Evolutionary conservation across 1,139 yeast genomes (phyloP), one percentile per base, ranked within the genome.

Genomic region (Debaryomyces singareniensis): DNA sequence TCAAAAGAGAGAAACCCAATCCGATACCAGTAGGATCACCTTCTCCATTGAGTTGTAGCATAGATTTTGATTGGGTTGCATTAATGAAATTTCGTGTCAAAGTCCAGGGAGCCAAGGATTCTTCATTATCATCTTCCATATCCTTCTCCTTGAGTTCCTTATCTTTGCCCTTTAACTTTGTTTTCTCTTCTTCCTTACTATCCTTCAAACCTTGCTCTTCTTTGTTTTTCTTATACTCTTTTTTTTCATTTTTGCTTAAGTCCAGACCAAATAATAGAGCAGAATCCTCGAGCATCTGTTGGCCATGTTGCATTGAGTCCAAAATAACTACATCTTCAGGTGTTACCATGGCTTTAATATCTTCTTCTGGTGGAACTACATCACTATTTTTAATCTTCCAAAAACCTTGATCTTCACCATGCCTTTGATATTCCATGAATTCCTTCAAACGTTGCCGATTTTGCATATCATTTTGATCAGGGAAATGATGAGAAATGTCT

Each of bases 391-490:
- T 86, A 35, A 93, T 71, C 47, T 87, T 91, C 99, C 99, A 93
- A 49, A 66, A 84, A 3, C 97, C 96, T 49, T 87, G 96, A 50
- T 91, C 97, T 16, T 83, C 89, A 10, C 98, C 98, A 26, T 82
- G 78, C 44, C 97, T 70, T 58, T 89, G 97, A 47, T 85, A 93
- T 49, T 89, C 97, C 99, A 93, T 93, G 44, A 93, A 93, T 56
- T 93, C 99, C 53, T 93, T 93, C 37, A 93, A 69, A 38, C 96
- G 68, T 57, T 91, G 97, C 45, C 98, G 72, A 49, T 87, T 91
- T 54, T 93, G 99, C 87, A 91, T 89, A 50, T 91, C 97, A 49
- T 84, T 89, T 53, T 89, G 97, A 45, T 89, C 97, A 0, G 98
- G 98, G 49, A 93, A 93, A 59, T 91, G 97, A 31, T 75, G 74